A percentile compares a stretch with the other conserved stretches of the same genome.
phyloP scores from a whole-genome alignment of 75 land plant genomes.

The Sequoia sempervirens region DNA sequence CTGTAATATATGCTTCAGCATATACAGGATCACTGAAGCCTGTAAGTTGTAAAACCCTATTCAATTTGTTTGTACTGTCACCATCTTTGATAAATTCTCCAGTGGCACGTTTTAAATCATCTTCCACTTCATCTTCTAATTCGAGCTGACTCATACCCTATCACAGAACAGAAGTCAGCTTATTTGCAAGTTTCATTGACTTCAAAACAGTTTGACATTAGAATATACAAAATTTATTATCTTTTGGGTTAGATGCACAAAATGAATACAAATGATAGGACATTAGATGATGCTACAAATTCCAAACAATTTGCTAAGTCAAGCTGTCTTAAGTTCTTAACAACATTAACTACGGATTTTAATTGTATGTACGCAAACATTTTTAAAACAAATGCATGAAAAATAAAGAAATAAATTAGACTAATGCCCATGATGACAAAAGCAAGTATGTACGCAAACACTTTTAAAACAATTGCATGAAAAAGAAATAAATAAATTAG shows the following conservation, averaged over 20 bases:
- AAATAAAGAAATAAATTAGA: too few relatives aligned
- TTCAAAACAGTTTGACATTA: not conserved
- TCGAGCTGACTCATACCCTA: slow-evolving; percentile 98
- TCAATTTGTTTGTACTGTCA: slow-evolving; percentile 75
- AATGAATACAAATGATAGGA: not conserved
- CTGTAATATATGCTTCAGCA: slow-evolving; percentile 95
- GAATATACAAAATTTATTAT: not conserved
- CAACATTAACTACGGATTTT: too few relatives aligned
- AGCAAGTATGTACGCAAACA: not conserved
- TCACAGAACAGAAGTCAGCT: slow-evolving; percentile 6
- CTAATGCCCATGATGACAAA: too few relatives aligned
- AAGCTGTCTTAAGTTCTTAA: not conserved
- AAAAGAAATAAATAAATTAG: too few relatives aligned
- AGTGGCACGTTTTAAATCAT: slow-evolving; percentile 92
- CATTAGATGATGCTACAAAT: not conserved
- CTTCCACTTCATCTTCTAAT: slow-evolving; percentile 91
- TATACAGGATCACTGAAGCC: slow-evolving; percentile 97
- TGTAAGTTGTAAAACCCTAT: slow-evolving; percentile 87
- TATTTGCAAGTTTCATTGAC: not conserved
- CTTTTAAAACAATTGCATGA: not conserved
- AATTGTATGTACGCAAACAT: not conserved
- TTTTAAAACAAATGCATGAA: not conserved
- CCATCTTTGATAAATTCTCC: slow-evolving; percentile 85
- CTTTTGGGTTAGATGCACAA: not conserved
- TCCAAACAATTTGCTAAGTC: not conserved